Percentiles rank a stretch among this genome's conserved stretches.
These are phyloP conservation scores for Sugiyamaella smithiae DNA, from an alignment of 805 yeast genomes.

Conservation along the genomic window DNA sequence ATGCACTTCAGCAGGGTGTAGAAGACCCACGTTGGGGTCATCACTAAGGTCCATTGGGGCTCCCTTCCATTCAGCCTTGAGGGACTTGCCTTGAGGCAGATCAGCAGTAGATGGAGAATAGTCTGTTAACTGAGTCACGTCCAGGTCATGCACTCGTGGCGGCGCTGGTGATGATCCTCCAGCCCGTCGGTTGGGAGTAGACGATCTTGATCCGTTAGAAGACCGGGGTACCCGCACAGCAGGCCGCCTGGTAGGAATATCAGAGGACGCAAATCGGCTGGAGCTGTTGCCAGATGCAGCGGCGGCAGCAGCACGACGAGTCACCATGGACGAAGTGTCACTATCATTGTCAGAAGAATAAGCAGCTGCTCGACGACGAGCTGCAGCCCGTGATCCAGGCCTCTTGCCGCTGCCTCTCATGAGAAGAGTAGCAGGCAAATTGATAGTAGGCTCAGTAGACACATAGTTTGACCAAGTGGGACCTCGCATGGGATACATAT, in stretches of 20 bases:
- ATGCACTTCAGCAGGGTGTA: slow-evolving; percentile 89
- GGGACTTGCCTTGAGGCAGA: slow-evolving; percentile 65
- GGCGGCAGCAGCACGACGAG: neutral
- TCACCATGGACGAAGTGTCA: slow-evolving; percentile 3
- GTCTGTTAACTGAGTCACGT: slow-evolving; percentile 55
- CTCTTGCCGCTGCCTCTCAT: slow-evolving; percentile 1
- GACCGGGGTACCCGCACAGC: neutral
- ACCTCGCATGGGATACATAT: slow-evolving; percentile 31
- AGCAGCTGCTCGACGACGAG: slow-evolving; percentile 6
- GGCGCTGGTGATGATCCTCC: slow-evolving; percentile 53
- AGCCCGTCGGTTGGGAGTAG: slow-evolving; percentile 22
- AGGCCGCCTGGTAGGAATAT: slow-evolving; percentile 8
- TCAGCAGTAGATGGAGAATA: slow-evolving; percentile 69
- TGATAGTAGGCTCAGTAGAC: slow-evolving; percentile 17
- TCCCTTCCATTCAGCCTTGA: slow-evolving; percentile 96
- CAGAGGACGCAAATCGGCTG: neutral
- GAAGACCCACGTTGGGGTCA: slow-evolving; percentile 68
- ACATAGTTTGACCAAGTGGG: slow-evolving; percentile 33
- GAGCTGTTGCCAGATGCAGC: neutral
- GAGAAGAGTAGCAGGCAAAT: slow-evolving; percentile 8
- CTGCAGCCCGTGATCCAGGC: neutral
- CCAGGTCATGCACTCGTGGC: slow-evolving; percentile 41
- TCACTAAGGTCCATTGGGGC: slow-evolving; percentile 86
- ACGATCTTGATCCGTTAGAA: slow-evolving; percentile 12
- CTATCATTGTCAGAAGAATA: neutral